Conservation (phyloP, 202 grass and related monocot genomes). For the Musa balbisiana region DNA sequence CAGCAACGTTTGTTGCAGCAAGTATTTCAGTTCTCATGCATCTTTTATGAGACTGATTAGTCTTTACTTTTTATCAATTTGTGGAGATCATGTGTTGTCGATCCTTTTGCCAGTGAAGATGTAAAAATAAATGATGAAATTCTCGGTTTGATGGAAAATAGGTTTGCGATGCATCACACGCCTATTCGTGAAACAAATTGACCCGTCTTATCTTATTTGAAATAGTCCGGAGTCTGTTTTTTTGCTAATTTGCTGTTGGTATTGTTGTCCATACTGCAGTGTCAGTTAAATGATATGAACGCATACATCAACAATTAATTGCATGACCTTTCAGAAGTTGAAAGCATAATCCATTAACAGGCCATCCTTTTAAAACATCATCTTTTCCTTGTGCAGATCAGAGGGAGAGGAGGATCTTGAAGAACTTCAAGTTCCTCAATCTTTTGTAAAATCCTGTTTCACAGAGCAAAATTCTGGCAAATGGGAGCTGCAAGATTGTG, state of each 20-base stretch:
- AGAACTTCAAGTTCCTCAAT: conserved; percentile 65
- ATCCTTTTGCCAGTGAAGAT: background rate
- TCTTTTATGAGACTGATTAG: background rate
- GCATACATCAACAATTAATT: background rate
- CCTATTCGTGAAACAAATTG: background rate
- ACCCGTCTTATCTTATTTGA: background rate
- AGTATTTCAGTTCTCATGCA: background rate
- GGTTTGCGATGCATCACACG: background rate
- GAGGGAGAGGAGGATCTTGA: conserved; percentile 39
- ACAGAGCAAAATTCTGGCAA: conserved; percentile 37
- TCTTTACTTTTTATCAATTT: background rate
- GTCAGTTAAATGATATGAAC: background rate
- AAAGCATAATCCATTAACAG: too few relatives aligned
- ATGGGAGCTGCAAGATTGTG: conserved; percentile 35
- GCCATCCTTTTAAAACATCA: background rate
- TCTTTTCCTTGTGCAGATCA: conserved; percentile 34
- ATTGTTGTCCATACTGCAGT: background rate
- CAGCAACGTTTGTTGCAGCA: background rate
- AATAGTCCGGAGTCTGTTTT: background rate
- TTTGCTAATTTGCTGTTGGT: background rate
- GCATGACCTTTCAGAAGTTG: background rate
- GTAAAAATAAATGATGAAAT: background rate
- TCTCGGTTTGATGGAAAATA: background rate
- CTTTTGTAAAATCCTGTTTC: conserved; percentile 57
- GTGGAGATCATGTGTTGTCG: too few relatives aligned